Conservation (phyloP, 768 basidiomycete genomes). For the Podaxis carcinomalis region DNA sequence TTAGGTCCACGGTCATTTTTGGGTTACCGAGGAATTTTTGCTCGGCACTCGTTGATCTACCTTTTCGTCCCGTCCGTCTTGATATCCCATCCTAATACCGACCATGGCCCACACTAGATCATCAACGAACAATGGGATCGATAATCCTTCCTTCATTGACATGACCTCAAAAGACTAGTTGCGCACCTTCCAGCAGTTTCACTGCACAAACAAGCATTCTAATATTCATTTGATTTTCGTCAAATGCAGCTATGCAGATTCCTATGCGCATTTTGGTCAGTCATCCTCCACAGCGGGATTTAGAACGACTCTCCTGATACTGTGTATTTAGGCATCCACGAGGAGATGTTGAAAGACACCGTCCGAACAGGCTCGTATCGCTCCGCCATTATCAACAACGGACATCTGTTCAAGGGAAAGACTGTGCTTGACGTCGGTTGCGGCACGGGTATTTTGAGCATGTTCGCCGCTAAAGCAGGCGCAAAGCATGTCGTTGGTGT, state of each 20-base stretch:
- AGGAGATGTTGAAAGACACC: slow-evolving; percentile 98
- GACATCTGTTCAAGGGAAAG: slow-evolving; percentile 94
- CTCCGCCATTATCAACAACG: slow-evolving; percentile 89
- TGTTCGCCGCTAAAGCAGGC: slow-evolving; percentile 97
- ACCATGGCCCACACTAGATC: slow-evolving; percentile 25
- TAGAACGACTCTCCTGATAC: background rate
- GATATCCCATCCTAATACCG: slow-evolving; percentile 15
- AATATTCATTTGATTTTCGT: slow-evolving; percentile 29
- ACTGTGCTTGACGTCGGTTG: slow-evolving; percentile 97
- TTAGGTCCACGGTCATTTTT: background rate
- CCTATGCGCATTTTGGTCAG: slow-evolving; percentile 91
- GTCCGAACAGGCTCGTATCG: slow-evolving; percentile 96
- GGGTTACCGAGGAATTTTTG: slow-evolving; percentile 5
- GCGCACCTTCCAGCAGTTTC: slow-evolving; percentile 29
- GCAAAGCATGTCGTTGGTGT: slow-evolving; percentile 93
- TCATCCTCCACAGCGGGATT: slow-evolving; percentile 3
- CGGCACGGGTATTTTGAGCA: slow-evolving; percentile 95
- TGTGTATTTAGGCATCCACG: slow-evolving; percentile 75
- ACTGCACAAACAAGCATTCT: slow-evolving; percentile 28
- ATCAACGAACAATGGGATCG: slow-evolving; percentile 21
- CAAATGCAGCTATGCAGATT: slow-evolving; percentile 80
- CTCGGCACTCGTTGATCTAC: background rate
- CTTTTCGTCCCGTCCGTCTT: slow-evolving; percentile 12
- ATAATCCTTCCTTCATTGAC: slow-evolving; percentile 26
- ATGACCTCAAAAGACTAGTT: slow-evolving; percentile 92